These are phyloP conservation scores for Pseudognaphalium luteoalbum DNA, from an alignment of 129 eudicot species.

Conservation along the genomic window DNA sequence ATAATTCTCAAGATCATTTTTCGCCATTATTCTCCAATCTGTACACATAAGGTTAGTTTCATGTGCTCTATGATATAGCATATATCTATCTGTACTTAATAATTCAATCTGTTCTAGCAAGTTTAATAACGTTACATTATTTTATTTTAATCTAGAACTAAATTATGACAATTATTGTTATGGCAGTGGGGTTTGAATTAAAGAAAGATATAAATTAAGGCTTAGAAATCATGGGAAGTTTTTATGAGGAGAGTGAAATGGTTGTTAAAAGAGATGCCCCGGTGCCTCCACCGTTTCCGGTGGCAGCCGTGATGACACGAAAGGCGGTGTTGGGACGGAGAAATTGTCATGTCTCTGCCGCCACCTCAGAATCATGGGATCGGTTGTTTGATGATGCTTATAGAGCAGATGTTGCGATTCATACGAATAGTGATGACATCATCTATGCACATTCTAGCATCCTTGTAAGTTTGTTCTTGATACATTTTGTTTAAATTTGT, in stretches of 20 bases:
- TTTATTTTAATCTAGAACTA: neutral
- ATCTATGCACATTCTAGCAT: constrained; percentile 68
- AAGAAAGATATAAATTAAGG: neutral
- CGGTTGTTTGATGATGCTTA: constrained; percentile 83
- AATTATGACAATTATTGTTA: constrained; percentile 3
- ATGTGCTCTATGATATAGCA: neutral
- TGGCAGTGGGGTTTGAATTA: constrained; percentile 16
- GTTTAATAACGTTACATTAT: neutral
- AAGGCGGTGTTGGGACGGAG: constrained; percentile 25
- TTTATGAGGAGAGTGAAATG: constrained; percentile 30
- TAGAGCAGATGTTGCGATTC: constrained; percentile 76
- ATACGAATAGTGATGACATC: constrained; percentile 50
- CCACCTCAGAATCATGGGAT: constrained; percentile 53
- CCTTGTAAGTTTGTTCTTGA: constrained; percentile 51
- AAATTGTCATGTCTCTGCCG: constrained; percentile 20
- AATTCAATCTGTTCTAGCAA: neutral
- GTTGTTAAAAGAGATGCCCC: constrained; percentile 35
- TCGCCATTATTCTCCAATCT: constrained; percentile 28
- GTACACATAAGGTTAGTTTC: constrained; percentile 23
- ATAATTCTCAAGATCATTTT: constrained; percentile 33
- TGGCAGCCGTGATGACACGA: neutral
- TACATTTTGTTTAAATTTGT: neutral
- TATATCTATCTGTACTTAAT: constrained; percentile 24
- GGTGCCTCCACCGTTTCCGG: constrained; percentile 65
- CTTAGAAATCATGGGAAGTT: constrained; percentile 26